These are phyloP conservation scores for Yamadazyma spencermartinsiae DNA, from an alignment of 1,139 yeast genomes.

Conservation along the genomic window DNA sequence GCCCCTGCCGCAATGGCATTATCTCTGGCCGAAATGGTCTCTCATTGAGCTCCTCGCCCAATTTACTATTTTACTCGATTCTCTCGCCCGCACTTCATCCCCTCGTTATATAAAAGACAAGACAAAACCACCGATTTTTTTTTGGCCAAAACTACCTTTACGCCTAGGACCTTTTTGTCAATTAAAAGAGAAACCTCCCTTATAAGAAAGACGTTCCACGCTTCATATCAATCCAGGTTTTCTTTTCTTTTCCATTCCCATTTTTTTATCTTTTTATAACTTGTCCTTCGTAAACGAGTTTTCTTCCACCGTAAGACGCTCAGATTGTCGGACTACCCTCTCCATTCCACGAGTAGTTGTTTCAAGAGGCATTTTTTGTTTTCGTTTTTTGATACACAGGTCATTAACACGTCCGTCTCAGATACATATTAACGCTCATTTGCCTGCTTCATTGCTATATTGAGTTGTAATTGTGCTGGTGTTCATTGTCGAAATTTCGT, in stretches of 20 bases:
- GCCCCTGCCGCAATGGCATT: not conserved
- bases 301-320: not conserved
- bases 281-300: not conserved
- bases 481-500: not conserved
- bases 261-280: not conserved
- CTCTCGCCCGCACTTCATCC: conserved; percentile 1
- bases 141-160: not conserved
- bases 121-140: not conserved
- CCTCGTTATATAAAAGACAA: not conserved
- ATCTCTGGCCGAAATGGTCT: too few relatives aligned
- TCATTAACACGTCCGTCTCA: not conserved
- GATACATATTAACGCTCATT: not conserved
- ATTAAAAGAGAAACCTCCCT: not conserved
- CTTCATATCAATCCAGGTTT: not conserved
- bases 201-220: not conserved
- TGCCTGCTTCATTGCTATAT: not conserved
- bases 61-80: not conserved
- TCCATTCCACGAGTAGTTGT: not conserved
- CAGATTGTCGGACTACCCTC: not conserved
- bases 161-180: not conserved
- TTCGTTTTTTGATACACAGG: not conserved
- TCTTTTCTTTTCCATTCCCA: not conserved
- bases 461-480: not conserved
- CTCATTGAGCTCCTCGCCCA: not conserved
- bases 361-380: not conserved